A percentile compares a stretch with the other conserved stretches of the same genome.
phyloP scores from a whole-genome alignment of 495 filamentous ascomycete species.

The Penicillium pulvis region DNA sequence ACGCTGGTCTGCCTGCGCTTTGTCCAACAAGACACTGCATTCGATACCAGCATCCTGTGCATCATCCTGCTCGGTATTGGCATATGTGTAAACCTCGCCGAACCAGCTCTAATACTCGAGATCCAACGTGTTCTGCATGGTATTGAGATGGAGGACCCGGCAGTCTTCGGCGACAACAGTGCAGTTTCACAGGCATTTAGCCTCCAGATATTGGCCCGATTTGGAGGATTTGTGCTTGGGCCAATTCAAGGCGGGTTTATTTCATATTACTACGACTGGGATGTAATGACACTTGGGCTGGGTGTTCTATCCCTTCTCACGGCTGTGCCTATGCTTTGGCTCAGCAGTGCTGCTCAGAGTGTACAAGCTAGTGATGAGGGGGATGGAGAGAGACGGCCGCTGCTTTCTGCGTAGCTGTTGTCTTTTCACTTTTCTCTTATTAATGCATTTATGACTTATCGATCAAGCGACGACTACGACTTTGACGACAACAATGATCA shows the following conservation, averaged over 20 bases:
- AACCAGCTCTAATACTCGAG: background rate
- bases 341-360: conserved; percentile 9
- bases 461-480: background rate
- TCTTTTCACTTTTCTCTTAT: background rate
- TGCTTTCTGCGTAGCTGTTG: background rate
- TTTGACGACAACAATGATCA: background rate
- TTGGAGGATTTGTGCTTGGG: conserved; percentile 20
- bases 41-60: conserved; percentile 17
- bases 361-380: background rate
- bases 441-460: background rate
- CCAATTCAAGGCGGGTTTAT: conserved; percentile 23
- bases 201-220: conserved; percentile 51
- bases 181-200: conserved; percentile 59
- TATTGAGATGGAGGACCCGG: conserved; percentile 56
- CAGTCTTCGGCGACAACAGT: conserved; percentile 47
- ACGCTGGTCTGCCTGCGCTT: conserved; percentile 53
- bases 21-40: conserved; percentile 28
- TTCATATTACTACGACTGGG: conserved; percentile 18
- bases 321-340: conserved; percentile 23
- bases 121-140: conserved; percentile 54
- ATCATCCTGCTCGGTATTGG: background rate
- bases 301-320: conserved; percentile 26
- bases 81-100: background rate
- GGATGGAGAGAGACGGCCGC: background rate
- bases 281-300: conserved; percentile 22